phyloP scores from a whole-genome alignment of 768 basidiomycete genomes.

The Inosperma sp. region DNA sequence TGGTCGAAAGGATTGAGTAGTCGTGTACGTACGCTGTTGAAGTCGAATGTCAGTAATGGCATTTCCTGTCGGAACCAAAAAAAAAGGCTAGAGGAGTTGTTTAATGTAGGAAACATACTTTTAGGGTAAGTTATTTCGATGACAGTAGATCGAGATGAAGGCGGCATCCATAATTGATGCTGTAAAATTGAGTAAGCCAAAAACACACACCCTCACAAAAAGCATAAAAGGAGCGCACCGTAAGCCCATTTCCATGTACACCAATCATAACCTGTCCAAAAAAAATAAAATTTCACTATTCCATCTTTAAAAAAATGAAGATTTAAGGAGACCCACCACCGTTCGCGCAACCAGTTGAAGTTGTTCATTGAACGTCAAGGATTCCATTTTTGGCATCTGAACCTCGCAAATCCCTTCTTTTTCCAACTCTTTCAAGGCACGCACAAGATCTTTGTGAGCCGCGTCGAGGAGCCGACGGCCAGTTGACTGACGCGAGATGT shows the following conservation, averaged over 20 bases:
- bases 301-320: conserved; percentile 9
- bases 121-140: conserved; percentile 66
- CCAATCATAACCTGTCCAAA: conserved; percentile 40
- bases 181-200: conserved; percentile 4
- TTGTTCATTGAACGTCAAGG: conserved; percentile 57
- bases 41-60: too few relatives aligned
- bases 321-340: conserved; percentile 39
- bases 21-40: conserved; percentile 33
- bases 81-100: not conserved
- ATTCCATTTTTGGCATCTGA: conserved; percentile 37
- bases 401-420: conserved; percentile 49
- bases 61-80: not conserved
- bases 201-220: not conserved
- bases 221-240: conserved; percentile 26
- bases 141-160: conserved; percentile 54
- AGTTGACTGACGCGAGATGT: conserved; percentile 55
- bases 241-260: conserved; percentile 68
- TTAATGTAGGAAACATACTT: conserved; percentile 30
- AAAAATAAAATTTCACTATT: not conserved
- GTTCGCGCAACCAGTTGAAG: conserved; percentile 55
- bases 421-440: conserved; percentile 43
- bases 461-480: conserved; percentile 36
- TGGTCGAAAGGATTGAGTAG: conserved; percentile 39
- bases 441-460: conserved; percentile 48
- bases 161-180: conserved; percentile 70